These are phyloP conservation scores for Funneliformis caledonium DNA, from an alignment of 371 early-diverging fungal species.

Conservation along the genomic window DNA sequence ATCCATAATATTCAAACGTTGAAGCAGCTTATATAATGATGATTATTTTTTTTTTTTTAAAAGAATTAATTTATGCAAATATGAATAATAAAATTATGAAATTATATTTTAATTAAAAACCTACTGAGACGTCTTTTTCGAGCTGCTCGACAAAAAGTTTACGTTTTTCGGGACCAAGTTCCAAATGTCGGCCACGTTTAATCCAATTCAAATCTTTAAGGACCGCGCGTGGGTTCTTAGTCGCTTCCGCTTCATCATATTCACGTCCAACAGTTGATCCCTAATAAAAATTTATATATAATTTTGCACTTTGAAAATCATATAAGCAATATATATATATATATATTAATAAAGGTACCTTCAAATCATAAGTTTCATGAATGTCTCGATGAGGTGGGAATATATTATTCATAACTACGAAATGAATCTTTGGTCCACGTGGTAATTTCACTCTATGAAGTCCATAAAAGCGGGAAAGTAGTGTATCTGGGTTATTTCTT, in stretches of 20 bases:
- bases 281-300: conserved; percentile 16
- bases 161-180: conserved; percentile 85
- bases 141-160: conserved; percentile 79
- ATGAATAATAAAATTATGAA: background rate
- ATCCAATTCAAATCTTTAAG: conserved; percentile 97
- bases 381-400: conserved; percentile 96
- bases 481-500: conserved; percentile 88
- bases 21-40: conserved; percentile 57
- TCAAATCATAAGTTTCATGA: conserved; percentile 94
- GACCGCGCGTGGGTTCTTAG: conserved; percentile 76
- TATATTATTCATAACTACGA: conserved; percentile 98
- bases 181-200: conserved; percentile 66
- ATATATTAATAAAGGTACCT: conserved; percentile 52
- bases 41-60: background rate
- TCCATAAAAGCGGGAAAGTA: conserved; percentile 92
- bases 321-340: background rate
- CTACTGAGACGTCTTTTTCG: conserved; percentile 69
- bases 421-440: conserved; percentile 90
- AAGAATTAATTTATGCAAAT: background rate
- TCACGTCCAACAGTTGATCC: conserved; percentile 91
- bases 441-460: conserved; percentile 95
- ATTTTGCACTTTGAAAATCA: conserved; percentile 3
- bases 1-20: conserved; percentile 92
- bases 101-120: background rate
- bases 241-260: conserved; percentile 58